Conservation (phyloP, 2,329 filamentous ascomycete genomes). For the Aspergillus udagawae region DNA sequence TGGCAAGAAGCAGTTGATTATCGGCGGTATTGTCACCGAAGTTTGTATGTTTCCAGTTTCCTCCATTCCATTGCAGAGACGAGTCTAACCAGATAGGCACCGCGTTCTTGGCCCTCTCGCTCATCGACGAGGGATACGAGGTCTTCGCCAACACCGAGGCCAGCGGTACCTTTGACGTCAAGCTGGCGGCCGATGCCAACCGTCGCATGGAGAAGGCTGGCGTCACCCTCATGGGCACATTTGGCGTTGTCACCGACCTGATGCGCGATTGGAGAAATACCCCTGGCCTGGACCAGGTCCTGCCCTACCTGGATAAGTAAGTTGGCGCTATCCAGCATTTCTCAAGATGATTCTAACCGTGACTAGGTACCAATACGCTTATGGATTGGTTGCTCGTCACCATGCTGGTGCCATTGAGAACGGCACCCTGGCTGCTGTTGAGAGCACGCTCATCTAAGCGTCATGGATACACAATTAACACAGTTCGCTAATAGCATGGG, state of each 20-base stretch:
- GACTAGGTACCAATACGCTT: constrained; percentile 49
- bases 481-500: too few species aligned
- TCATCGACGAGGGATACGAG: constrained; percentile 66
- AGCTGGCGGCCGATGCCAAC: constrained; percentile 55
- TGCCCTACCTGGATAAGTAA: constrained; percentile 59
- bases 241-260: constrained; percentile 62
- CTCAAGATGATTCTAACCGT: not conserved
- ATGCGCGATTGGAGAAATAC: constrained; percentile 67
- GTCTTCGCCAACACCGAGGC: constrained; percentile 72
- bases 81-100: constrained; percentile 45
- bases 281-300: constrained; percentile 52
- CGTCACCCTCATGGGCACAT: constrained; percentile 52
- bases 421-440: constrained; percentile 56
- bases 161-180: constrained; percentile 58
- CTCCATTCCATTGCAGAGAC: not conserved
- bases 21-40: constrained; percentile 69
- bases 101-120: constrained; percentile 68
- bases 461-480: too few species aligned
- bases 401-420: constrained; percentile 59
- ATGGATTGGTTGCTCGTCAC: constrained; percentile 59
- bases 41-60: constrained; percentile 50
- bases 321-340: not conserved
- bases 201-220: constrained; percentile 63
- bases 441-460: constrained; percentile 32
- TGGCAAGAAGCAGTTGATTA: constrained; percentile 65